Evolutionary conservation across 2,329 filamentous ascomycete species (phyloP).

Genomic region (Nothopassalora personata): DNA sequence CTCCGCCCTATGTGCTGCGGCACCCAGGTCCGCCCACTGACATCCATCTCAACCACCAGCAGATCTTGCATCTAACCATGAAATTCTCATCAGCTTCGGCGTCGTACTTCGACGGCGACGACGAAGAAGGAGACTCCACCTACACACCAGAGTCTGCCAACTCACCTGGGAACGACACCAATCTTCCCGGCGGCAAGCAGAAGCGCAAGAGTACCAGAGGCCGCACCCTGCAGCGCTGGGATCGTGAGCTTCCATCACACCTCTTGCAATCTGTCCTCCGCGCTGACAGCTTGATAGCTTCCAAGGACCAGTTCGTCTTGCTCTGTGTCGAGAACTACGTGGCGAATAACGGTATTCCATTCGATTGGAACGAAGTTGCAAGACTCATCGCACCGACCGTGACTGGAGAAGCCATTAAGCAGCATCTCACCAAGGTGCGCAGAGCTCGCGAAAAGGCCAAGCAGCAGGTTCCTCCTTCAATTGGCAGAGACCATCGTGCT

Average conservation of each 20-base stretch:
- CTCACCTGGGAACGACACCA: not conserved
- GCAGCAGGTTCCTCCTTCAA: slow-evolving; percentile 17
- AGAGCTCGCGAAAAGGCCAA: slow-evolving; percentile 12
- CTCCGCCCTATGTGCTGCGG: not conserved
- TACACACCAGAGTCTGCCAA: not conserved
- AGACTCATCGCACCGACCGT: slow-evolving; percentile 6
- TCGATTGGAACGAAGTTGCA: slow-evolving; percentile 22
- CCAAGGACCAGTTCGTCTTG: slow-evolving; percentile 23
- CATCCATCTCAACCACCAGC: not conserved
- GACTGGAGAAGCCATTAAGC: slow-evolving; percentile 22
- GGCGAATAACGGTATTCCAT: slow-evolving; percentile 4
- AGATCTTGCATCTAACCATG: not conserved
- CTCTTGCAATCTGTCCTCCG: not conserved
- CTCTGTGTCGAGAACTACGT: slow-evolving; percentile 21
- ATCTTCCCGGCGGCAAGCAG: not conserved
- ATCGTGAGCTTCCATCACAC: slow-evolving; percentile 16
- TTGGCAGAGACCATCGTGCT: slow-evolving; percentile 1
- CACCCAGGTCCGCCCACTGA: not conserved
- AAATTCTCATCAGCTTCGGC: not conserved
- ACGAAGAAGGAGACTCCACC: not conserved
- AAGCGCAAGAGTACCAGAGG: slow-evolving; percentile 16
- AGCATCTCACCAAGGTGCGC: slow-evolving; percentile 26
- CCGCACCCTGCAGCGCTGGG: slow-evolving; percentile 26
- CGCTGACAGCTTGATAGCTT: slow-evolving; percentile 14
- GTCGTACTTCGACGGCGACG: not conserved